Conservation (phyloP, 2,329 filamentous ascomycete genomes). For the Pseudogymnoascus sp. region DNA sequence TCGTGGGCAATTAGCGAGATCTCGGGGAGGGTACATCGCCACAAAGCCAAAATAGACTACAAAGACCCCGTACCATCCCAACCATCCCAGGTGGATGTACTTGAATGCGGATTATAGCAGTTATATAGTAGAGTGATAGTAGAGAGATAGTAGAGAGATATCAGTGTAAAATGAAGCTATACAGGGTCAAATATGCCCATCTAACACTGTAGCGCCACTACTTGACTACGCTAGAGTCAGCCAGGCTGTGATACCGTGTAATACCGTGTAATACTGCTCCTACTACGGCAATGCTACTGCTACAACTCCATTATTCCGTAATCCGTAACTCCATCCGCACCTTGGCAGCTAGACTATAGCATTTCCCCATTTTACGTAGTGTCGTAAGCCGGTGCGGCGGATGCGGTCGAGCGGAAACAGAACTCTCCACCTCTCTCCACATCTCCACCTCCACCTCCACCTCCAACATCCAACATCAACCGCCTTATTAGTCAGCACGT, state of each 20-base stretch:
- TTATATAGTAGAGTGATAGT: background rate
- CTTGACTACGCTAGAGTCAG: background rate
- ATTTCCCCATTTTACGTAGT: no score
- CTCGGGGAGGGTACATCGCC: background rate
- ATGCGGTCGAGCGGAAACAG: background rate
- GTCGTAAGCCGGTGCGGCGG: background rate
- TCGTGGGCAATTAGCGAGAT: constrained; percentile 1
- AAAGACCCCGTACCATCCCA: background rate
- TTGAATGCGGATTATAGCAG: background rate
- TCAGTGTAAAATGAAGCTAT: no score
- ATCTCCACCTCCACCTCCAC: background rate
- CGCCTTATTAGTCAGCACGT: background rate
- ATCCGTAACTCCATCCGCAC: no score
- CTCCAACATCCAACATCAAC: background rate
- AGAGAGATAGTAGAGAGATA: no score
- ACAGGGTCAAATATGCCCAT: no score
- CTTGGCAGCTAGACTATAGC: no score
- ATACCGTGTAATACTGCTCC: background rate
- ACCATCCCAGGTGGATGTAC: no score
- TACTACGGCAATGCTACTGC: background rate
- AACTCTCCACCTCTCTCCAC: background rate
- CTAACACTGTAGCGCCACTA: background rate
- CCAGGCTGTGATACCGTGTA: background rate
- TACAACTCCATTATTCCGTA: background rate
- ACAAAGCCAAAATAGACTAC: background rate